Base-by-base conservation (phyloP, 2,329 filamentous ascomycete species). In the Claviceps africana region DNA sequence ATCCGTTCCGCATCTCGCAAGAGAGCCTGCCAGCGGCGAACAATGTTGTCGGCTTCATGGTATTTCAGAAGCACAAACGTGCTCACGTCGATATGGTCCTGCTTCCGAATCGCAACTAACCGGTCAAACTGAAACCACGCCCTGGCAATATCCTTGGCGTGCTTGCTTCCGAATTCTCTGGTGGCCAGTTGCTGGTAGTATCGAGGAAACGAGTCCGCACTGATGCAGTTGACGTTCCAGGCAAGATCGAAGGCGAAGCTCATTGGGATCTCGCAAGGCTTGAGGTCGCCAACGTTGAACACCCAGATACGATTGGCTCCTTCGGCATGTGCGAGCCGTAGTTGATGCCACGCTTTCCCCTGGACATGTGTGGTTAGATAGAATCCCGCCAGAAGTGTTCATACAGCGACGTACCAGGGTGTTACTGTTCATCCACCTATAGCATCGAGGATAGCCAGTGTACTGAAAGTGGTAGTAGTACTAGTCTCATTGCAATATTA, bases 391-490 rank as follows among this genome's bases (percentile, higher is more conserved):
- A 33, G 6, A 39, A 6, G 19, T 21, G 6, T 45, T 8, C 22
- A 0, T 8, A 1, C 2, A 3, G 6, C 4, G 2, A 50, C 60
- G 4, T 59, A 76, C 74, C 13, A 81, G 64, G 13, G 76, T 74
- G 54, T 80, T 79, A 3, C 76, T 81, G 58, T 83, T 82, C 56
- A 81, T 79, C 76, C 77, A 79, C 50, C 78, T 80, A 59, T 78
- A 80, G 60, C 75, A 73, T 13, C 79, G 70, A 3, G 80, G 78
- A 40, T 74, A 72, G 1, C 81, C 81, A 3, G 83, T 80, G 51
- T 81, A 82, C 56, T 82, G 76, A 40, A 81, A 76, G 56, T 82
- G 78, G 54, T 76, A 74, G 44, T 74, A 75, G 6, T 67, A 58
- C 66, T 68, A 2, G 7, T 2, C 35, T 1, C 60, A 66, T 8